Conservation (phyloP, 2,329 filamentous ascomycete species). For the Aspergillus clavatus region DNA sequence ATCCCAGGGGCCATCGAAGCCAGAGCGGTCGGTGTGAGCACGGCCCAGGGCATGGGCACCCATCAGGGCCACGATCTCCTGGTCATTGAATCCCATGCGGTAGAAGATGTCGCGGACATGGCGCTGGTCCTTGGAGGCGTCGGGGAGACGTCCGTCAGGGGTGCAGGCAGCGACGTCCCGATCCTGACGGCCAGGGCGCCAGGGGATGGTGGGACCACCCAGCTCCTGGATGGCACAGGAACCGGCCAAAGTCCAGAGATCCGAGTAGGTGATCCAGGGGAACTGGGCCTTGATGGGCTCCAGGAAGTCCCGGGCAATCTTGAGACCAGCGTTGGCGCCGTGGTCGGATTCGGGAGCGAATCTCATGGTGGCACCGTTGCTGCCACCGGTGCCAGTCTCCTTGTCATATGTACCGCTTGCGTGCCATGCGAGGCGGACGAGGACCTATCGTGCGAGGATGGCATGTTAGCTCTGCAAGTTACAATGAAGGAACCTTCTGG, state of each 20-base stretch:
- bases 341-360: constrained; percentile 85
- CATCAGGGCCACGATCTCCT: constrained; percentile 85
- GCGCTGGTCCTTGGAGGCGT: constrained; percentile 69
- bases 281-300: constrained; percentile 85
- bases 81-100: constrained; percentile 97
- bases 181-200: constrained; percentile 79
- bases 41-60: constrained; percentile 85
- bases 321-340: constrained; percentile 88
- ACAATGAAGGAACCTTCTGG: too few relatives aligned
- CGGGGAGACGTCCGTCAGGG: constrained; percentile 84
- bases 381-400: constrained; percentile 81
- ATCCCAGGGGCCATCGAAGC: constrained; percentile 85
- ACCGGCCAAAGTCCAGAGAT: constrained; percentile 91
- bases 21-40: constrained; percentile 83
- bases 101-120: constrained; percentile 90
- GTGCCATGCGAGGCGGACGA: constrained; percentile 91
- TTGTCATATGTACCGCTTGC: constrained; percentile 87
- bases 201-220: constrained; percentile 82
- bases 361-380: constrained; percentile 95
- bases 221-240: constrained; percentile 90
- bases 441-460: too few relatives aligned
- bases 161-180: constrained; percentile 79
- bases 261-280: constrained; percentile 94
- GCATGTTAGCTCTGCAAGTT: too few relatives aligned
- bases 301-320: constrained; percentile 82